Evolutionary conservation across 2,329 filamentous ascomycete genomes (phyloP).

Genomic region (Scorias spongiosa): DNA sequence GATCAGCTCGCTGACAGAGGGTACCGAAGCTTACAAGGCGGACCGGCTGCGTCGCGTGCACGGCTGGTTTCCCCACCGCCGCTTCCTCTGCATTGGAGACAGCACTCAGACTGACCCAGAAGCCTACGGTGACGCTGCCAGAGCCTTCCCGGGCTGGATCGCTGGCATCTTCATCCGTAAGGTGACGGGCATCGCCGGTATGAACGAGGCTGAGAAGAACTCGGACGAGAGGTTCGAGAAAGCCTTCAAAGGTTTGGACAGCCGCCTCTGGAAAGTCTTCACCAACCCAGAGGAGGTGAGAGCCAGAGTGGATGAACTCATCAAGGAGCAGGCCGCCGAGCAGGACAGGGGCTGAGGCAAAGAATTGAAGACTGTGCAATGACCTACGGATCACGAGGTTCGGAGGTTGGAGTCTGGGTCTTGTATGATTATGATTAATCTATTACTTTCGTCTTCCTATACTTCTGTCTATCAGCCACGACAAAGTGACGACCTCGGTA

Average conservation of each 20-base stretch:
- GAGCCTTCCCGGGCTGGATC: conserved; percentile 59
- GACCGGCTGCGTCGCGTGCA: conserved; percentile 65
- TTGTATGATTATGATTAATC: too few relatives aligned
- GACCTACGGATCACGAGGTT: too few relatives aligned
- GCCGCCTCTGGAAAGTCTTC: conserved; percentile 65
- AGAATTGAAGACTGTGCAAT: too few relatives aligned
- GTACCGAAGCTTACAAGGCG: conserved; percentile 76
- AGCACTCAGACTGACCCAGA: conserved; percentile 87
- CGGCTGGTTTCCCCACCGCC: conserved; percentile 60
- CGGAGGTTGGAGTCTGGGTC: too few relatives aligned
- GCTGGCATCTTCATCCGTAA: conserved; percentile 73
- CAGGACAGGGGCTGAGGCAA: too few relatives aligned
- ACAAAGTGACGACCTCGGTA: too few relatives aligned
- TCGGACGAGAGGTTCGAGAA: conserved; percentile 58
- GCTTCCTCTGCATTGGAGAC: conserved; percentile 76
- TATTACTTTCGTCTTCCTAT: too few relatives aligned
- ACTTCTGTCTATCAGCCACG: too few relatives aligned
- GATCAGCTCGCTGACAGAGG: conserved; percentile 61
- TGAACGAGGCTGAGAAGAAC: conserved; percentile 57
- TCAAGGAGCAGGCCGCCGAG: conserved; percentile 2
- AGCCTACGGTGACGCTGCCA: conserved; percentile 65
- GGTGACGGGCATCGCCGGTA: conserved; percentile 58
- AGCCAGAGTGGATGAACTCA: conserved; percentile 21
- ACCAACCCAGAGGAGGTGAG: conserved; percentile 54
- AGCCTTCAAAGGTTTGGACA: conserved; percentile 64